Base-by-base conservation (phyloP, 1,284 basidiomycete genomes). In the Taiwanofungus camphoratus region DNA sequence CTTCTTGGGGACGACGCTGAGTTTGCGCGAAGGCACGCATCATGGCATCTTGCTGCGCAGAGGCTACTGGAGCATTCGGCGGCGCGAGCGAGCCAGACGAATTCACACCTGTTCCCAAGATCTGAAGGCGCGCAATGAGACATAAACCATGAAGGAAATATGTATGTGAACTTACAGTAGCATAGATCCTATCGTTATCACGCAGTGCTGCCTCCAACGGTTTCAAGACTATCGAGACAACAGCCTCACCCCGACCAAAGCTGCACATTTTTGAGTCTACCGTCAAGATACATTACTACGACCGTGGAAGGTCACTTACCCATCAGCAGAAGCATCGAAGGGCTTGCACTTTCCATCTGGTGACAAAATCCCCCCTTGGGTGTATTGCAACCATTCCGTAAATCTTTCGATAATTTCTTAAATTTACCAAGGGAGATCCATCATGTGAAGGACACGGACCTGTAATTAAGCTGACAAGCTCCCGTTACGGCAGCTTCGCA, bases 401-500 rank as follows among this genome's bases (percentile, higher is more conserved):
- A 59, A 47, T 16, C 55, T n/a, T n/a, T n/a, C n/a, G n/a, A n/a
- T n/a, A n/a, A n/a, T n/a, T n/a, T n/a, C n/a, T n/a, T 58, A 27
- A 7, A 19, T 24, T 27, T 3, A 36, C 26, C 26, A 13, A 34
- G 22, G 12, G 40, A n/a, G 5, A 18, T 20, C 1, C 27, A 23
- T 36, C 26, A 27, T 13, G 26, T 8, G 8, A 16, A 33, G 36
- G 11, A 3, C 6, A 15, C 29, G 13, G 18, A 39, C 42, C 39
- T 24, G 29, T 32, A 39, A 45, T 71, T 70, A 15, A 68, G 47
- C 45, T 72, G 70, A 44, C 61, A 64, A 23, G 68, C 70, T 9
- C 63, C 70, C 19, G 77, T 66, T 3, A 77, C 58, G 2, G 73
- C 74, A n/a, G 70, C 64, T 22, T 71, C 67, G 35, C 74, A 66